Evolutionary conservation across 73 alveolate genomes (phyloP).

Genomic region (Tetrahymena elliotti): DNA sequence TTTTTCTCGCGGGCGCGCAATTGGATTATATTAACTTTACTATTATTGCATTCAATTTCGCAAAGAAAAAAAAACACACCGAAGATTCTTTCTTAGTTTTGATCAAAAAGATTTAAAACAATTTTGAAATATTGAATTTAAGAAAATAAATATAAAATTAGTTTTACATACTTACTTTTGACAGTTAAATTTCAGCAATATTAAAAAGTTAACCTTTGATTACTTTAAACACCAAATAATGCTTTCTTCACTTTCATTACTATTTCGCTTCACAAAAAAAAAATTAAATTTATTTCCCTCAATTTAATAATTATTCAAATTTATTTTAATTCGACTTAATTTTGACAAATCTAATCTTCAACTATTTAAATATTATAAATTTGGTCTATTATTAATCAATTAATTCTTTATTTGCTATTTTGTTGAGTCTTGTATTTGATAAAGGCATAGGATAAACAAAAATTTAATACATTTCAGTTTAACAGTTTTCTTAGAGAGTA

Average conservation of each 20-base stretch:
- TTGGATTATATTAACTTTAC: background rate
- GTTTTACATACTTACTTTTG: background rate
- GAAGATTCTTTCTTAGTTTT: background rate
- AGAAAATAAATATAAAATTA: background rate
- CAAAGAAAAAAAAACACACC: background rate
- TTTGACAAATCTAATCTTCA: background rate
- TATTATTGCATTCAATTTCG: background rate
- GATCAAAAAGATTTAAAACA: background rate
- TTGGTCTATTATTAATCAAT: too few relatives aligned
- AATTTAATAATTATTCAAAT: background rate
- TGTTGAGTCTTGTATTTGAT: too few relatives aligned
- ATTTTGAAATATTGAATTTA: background rate
- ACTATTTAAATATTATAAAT: background rate
- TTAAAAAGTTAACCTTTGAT: background rate
- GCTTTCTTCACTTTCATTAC: background rate
- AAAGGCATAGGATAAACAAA: too few relatives aligned
- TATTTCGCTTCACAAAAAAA: background rate
- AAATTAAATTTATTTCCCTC: background rate
- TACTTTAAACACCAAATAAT: background rate
- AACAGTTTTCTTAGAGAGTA: background rate
- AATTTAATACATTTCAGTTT: too few relatives aligned
- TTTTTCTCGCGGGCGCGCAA: slow-evolving; percentile 5
- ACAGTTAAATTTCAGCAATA: background rate
- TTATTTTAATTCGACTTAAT: background rate
- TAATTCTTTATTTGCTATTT: too few relatives aligned